Percentiles rank a stretch among this genome's conserved stretches.
Conservation (phyloP, 2,329 filamentous ascomycete species). For the Phialemonium atrogriseum region DNA sequence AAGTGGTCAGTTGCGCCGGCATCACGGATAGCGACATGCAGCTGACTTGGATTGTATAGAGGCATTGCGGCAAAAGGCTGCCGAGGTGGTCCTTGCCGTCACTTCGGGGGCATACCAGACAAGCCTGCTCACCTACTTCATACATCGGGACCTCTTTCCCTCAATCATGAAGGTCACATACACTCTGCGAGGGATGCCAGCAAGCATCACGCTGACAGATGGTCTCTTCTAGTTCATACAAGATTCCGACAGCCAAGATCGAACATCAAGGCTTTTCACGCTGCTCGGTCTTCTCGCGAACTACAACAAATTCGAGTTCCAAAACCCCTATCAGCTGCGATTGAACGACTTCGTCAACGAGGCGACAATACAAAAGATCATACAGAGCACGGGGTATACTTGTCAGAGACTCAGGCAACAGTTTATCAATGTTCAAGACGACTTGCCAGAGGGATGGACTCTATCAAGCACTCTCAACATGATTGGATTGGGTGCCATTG, state of each 20-base stretch:
- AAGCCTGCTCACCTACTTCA: slow-evolving; percentile 87
- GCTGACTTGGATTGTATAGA: slow-evolving; percentile 39
- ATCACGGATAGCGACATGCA: slow-evolving; percentile 2
- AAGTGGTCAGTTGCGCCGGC: slow-evolving; percentile 59
- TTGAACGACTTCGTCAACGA: slow-evolving; percentile 96
- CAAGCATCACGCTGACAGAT: neutral
- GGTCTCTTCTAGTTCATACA: slow-evolving; percentile 57
- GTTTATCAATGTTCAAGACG: slow-evolving; percentile 83
- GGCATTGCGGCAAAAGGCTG: slow-evolving; percentile 67
- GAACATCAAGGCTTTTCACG: slow-evolving; percentile 66
- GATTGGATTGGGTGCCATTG: slow-evolving; percentile 72
- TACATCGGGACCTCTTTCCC: slow-evolving; percentile 88
- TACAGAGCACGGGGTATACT: slow-evolving; percentile 65
- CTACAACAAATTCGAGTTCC: slow-evolving; percentile 99
- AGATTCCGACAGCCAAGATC: slow-evolving; percentile 58
- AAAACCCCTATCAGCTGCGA: slow-evolving; percentile 89
- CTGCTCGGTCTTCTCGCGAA: slow-evolving; percentile 84
- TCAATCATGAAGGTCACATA: slow-evolving; percentile 76
- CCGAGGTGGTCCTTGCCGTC: slow-evolving; percentile 73
- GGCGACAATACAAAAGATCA: slow-evolving; percentile 71
- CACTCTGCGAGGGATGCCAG: neutral
- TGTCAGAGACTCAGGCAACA: slow-evolving; percentile 61
- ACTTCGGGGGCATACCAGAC: slow-evolving; percentile 95
- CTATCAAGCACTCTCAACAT: slow-evolving; percentile 72
- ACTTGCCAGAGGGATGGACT: slow-evolving; percentile 84